Conservation (phyloP, 2,329 filamentous ascomycete species). For the Botrytis paeoniae region DNA sequence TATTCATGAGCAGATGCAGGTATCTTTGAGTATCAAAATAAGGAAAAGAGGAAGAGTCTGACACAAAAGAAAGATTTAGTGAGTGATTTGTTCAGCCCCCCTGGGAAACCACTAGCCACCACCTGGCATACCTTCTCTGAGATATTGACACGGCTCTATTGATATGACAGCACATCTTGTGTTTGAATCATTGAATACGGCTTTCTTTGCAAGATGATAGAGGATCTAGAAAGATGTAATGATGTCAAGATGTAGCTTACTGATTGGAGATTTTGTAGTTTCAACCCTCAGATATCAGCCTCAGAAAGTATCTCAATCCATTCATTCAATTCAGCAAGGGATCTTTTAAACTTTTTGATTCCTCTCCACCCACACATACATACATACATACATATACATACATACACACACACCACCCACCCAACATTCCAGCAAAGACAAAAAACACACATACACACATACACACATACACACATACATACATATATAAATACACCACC, state of each 20-base stretch:
- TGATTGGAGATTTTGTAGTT: not conserved
- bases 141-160: not conserved
- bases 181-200: not conserved
- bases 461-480: not conserved
- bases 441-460: not conserved
- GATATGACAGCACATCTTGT: constrained; percentile 4
- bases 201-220: not conserved
- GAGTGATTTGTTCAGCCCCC: constrained; percentile 7
- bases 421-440: not conserved
- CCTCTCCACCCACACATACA: not conserved
- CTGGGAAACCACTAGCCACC: not conserved
- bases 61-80: constrained; percentile 9
- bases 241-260: not conserved
- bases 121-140: not conserved
- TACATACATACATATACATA: too few relatives aligned
- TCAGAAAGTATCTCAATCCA: not conserved
- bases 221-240: not conserved
- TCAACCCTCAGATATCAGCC: not conserved
- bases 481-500: not conserved
- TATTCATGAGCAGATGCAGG: not conserved
- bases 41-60: not conserved
- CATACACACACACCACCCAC: not conserved
- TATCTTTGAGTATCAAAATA: not conserved
- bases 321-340: not conserved
- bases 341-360: not conserved